Evolutionary conservation across 208 protist genomes (phyloP), one percentile per base, ranked within the genome.

Genomic region (Acanthamoeba healyi): DNA sequence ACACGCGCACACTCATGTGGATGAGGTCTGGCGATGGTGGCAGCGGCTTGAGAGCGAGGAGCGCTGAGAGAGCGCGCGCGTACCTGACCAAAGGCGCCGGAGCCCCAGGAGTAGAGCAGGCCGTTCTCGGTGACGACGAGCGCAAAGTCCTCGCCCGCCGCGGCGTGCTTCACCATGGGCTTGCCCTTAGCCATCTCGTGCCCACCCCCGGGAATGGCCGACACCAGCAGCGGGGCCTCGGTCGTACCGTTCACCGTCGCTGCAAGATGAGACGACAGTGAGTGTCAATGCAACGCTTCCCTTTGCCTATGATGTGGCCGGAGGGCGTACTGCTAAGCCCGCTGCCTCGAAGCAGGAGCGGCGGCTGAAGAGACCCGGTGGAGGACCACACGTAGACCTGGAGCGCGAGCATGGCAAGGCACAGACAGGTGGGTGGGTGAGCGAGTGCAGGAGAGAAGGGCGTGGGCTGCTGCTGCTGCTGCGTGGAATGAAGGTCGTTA

Each of bases 351-450:
- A 44, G 67, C 36, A 77, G 67, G 67, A 77, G 67, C 2, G 67
- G 67, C 36, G 29, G 67, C 67, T 38, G 34, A 9, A 77, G 67
- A 9, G 67, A 26, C 12, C 67, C 67, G 6, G 67, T 77, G 67
- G 36, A 46, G 67, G 36, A 46, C 67, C 67, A 77, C 38, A 77
- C 29, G 67, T 77, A 77, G 38, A 77, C 67, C 63, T 72, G 63
- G 1, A 24, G 51, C 10, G 10, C 19, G 10, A 58, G 26, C 29
- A 19, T 7, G 3, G 63, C 63, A 22, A 65, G 15, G 4, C n/a
- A 40, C n/a, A 72, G n/a, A 65, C 58, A 22, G 19, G 51, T 26
- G 51, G 6, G 51, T 24, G 51, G 63, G 63, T 38, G 63, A 72
- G 32, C 2, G 19, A 65, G 7, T 7, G 12, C 6, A 72, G 32